Base-by-base conservation (phyloP, 139 green algal genomes). In the Picochlorum sp. region DNA sequence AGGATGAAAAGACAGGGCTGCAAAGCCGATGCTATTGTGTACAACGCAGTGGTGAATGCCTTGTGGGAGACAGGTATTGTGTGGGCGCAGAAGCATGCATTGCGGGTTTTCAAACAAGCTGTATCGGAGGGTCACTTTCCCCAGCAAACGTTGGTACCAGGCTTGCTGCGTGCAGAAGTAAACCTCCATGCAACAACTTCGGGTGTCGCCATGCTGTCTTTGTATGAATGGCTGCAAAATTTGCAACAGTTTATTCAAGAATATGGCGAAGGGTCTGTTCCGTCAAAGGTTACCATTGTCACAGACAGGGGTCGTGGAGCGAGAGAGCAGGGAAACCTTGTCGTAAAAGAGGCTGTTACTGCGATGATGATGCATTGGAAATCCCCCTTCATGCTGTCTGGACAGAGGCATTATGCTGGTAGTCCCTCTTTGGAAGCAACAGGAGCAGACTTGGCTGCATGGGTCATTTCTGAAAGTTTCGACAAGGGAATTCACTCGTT, bases 171-270 rank as follows among this genome's bases (percentile, higher is more conserved):
- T 3, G 63, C 65, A 28, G 81, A 90, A 73, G 73, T 94, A 21
- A 90, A 90, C 71, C 80, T 94, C 28, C 85, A 92, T 65, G 86
- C 85, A 49, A 85, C 89, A 73, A 92, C 86, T 9, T 86, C 86
- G 2, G 86, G 86, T 9, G 86, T 92, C 7, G 86, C 86, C 31
- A 86, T 91, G 77, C 78, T 94, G 2, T 83, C 74, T 74, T 66
- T 94, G 37, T 86, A 92, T 71, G 68, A 45, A 57, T 94, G 85
- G 85, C 74, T 92, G 52, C 11, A 81, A 10, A 74, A 79, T 6
- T 58, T 92, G 10, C 80, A 81, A 79, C 41, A 60, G 31, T 54
- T 77, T 58, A 21, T 76, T 24, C 26, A 23, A 13, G 26, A 23
- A 21, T 11, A 52, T 57, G 60, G 47, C 11, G 20, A 58, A 23